phyloP scores from a whole-genome alignment of 805 yeast genomes.

The Candida odintsovae region DNA sequence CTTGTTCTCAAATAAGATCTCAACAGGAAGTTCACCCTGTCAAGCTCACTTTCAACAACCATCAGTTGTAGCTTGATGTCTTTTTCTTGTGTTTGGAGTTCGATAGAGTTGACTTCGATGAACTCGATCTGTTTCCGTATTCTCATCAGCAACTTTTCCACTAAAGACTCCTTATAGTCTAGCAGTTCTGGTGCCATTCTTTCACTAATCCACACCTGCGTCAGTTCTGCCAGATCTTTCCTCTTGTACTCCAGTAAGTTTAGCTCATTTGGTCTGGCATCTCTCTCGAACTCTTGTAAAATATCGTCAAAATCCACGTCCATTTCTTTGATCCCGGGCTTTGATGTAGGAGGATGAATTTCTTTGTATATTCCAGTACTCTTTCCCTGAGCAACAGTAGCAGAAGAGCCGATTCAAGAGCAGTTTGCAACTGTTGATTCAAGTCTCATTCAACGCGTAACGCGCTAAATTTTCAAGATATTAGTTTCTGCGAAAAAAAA shows the following conservation, averaged over 20 bases:
- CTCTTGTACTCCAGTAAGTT: slow-evolving; percentile 20
- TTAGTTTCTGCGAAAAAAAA: too few relatives aligned
- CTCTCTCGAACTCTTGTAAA: slow-evolving; percentile 56
- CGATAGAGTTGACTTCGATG: slow-evolving; percentile 74
- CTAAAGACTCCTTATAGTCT: slow-evolving; percentile 58
- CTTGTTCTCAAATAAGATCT: slow-evolving; percentile 78
- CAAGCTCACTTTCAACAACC: slow-evolving; percentile 88
- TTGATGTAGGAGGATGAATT: too few relatives aligned
- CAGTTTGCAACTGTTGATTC: too few relatives aligned
- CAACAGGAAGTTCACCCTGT: slow-evolving; percentile 76
- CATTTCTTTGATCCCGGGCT: too few relatives aligned
- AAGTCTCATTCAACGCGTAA: too few relatives aligned
- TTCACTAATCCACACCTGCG: slow-evolving; percentile 75
- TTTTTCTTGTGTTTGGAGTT: slow-evolving; percentile 54
- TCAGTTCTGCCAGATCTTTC: slow-evolving; percentile 39
- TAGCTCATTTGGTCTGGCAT: slow-evolving; percentile 28
- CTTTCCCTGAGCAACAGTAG: too few relatives aligned
- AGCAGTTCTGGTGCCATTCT: slow-evolving; percentile 83
- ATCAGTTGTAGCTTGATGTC: slow-evolving; percentile 75
- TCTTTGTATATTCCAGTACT: too few relatives aligned
- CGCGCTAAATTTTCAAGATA: too few relatives aligned
- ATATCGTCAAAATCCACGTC: slow-evolving; percentile 56
- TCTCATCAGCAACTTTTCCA: slow-evolving; percentile 52
- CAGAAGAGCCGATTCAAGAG: too few relatives aligned
- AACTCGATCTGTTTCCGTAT: slow-evolving; percentile 67